A percentile compares a stretch with the other conserved stretches of the same genome.
Conservation (phyloP, 192 early-diverging fungal genomes). For the Lunasporangiospora selenospora region DNA sequence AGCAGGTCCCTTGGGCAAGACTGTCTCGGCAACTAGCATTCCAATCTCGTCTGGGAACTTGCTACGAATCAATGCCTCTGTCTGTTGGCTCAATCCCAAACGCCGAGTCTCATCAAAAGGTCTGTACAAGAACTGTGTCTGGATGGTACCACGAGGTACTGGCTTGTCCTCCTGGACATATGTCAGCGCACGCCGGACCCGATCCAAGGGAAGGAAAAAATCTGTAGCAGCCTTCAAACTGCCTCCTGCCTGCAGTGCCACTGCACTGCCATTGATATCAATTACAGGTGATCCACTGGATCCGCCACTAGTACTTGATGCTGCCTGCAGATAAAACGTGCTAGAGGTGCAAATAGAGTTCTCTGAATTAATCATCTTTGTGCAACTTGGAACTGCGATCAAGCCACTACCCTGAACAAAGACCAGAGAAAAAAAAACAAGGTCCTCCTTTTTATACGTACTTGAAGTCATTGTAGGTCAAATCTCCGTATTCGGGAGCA, state of each 20-base stretch:
- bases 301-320: conserved; percentile 78
- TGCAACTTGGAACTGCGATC: no score
- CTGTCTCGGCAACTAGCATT: conserved; percentile 78
- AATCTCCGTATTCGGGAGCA: conserved; percentile 80
- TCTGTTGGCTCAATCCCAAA: conserved; percentile 65
- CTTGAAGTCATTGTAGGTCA: conserved; percentile 77
- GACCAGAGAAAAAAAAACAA: conserved; percentile 46
- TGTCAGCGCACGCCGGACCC: conserved; percentile 65
- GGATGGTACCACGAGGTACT: conserved; percentile 74
- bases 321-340: conserved; percentile 79
- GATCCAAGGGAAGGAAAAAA: conserved; percentile 86
- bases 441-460: conserved; percentile 20
- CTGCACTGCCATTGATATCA: conserved; percentile 82
- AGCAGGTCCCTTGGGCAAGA: conserved; percentile 78
- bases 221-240: conserved; percentile 78
- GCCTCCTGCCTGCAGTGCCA: conserved; percentile 81
- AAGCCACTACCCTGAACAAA: no score
- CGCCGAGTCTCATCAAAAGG: conserved; percentile 82
- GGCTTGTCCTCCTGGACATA: conserved; percentile 55
- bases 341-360: no score
- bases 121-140: conserved; percentile 74
- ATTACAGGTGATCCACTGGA: conserved; percentile 82
- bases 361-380: no score
- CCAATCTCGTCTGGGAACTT: conserved; percentile 75
- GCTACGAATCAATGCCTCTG: conserved; percentile 68